Evolutionary conservation across 1,284 basidiomycete genomes (phyloP).

Genomic region (Ganoderma lingzhi): DNA sequence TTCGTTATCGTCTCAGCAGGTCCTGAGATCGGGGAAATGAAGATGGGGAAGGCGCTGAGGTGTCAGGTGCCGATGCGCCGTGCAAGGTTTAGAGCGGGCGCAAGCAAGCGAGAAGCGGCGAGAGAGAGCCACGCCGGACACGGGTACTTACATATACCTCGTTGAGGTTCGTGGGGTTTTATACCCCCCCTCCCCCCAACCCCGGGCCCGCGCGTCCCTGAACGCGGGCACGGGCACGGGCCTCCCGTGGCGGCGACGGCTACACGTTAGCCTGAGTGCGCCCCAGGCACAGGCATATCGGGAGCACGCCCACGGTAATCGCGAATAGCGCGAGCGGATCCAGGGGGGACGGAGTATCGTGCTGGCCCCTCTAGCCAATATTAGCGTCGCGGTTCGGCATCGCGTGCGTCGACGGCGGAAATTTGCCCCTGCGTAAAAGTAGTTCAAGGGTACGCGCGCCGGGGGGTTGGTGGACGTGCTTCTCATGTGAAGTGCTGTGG

Average conservation of each 20-base stretch:
- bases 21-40: not conserved
- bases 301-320: constrained; percentile 2
- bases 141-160: not conserved
- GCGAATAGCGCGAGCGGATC: not conserved
- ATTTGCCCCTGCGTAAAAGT: not conserved
- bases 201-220: not conserved
- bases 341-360: not conserved
- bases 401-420: not conserved
- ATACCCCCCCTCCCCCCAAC: not conserved
- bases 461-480: not conserved
- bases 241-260: not conserved
- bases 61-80: constrained; percentile 2
- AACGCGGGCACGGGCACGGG: not conserved
- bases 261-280: not conserved
- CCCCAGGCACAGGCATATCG: not conserved
- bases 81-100: not conserved
- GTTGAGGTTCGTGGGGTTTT: not conserved
- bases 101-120: not conserved
- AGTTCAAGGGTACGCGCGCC: not conserved
- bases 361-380: not conserved
- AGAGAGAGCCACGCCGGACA: not conserved
- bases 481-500: constrained; percentile 13
- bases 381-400: constrained; percentile 1
- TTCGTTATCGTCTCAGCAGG: no score
- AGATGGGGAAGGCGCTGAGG: not conserved